Conservation (phyloP, 257 asterid species). For the Solanum virginianum region DNA sequence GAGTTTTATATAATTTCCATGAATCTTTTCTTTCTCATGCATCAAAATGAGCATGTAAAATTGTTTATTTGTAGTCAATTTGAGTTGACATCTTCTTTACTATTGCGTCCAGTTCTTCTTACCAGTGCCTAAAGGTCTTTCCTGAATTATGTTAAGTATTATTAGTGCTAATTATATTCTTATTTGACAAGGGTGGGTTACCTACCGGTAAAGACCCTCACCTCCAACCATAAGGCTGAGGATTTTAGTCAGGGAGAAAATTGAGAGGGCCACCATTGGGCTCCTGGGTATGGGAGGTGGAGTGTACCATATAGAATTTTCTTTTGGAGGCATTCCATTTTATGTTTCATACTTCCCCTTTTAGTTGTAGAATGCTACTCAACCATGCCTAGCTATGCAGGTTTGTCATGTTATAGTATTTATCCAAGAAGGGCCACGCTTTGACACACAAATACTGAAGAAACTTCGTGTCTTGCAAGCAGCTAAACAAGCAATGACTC, state of each 20-base stretch:
- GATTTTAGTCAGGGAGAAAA: neutral
- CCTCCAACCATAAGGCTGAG: neutral
- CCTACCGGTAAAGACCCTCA: neutral
- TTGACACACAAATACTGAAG: slow-evolving; percentile 58
- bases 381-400: slow-evolving; percentile 70
- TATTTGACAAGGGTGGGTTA: neutral
- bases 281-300: neutral
- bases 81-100: neutral
- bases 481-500: slow-evolving; percentile 64
- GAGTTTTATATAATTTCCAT: neutral
- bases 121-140: neutral
- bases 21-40: neutral
- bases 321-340: neutral
- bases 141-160: neutral
- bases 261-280: neutral
- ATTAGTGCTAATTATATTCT: neutral
- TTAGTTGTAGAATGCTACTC: slow-evolving; percentile 5
- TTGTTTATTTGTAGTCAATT: neutral
- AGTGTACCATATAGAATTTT: neutral
- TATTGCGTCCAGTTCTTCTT: neutral
- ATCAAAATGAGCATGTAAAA: neutral
- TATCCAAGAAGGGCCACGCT: slow-evolving; percentile 81
- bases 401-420: slow-evolving; percentile 77
- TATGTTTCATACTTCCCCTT: neutral
- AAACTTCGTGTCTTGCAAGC: slow-evolving; percentile 74